phyloP scores from a whole-genome alignment of 257 asterid genomes.

The Anisodus tanguticus region DNA sequence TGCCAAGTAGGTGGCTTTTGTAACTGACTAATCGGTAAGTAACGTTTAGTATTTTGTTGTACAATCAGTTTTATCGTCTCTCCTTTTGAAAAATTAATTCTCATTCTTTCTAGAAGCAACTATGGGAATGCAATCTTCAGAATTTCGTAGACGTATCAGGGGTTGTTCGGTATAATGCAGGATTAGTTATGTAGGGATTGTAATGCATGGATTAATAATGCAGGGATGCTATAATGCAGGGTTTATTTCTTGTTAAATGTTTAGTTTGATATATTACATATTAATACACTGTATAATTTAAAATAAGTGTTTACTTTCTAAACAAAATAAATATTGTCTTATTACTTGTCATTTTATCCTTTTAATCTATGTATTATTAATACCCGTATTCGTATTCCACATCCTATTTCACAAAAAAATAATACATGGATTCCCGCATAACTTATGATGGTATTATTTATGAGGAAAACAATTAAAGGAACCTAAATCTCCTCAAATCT shows the following conservation, averaged over 20 bases:
- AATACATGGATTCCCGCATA: background rate
- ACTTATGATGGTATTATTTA: background rate
- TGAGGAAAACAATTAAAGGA: background rate
- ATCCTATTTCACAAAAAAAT: background rate
- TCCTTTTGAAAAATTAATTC: background rate
- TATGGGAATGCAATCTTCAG: constrained; percentile 12
- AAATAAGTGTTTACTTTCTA: no score
- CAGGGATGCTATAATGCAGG: background rate
- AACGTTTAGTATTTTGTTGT: background rate
- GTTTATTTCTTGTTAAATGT: background rate
- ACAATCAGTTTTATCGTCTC: background rate
- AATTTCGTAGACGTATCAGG: background rate
- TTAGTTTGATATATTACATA: background rate
- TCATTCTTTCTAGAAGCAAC: background rate
- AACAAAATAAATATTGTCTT: no score
- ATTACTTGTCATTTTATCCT: no score
- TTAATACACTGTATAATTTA: background rate
- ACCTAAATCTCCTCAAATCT: background rate
- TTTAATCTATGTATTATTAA: no score
- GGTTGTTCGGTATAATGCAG: background rate
- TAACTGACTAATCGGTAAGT: background rate
- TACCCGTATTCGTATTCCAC: no score
- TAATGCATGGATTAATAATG: no score
- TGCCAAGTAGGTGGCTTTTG: constrained; percentile 1
- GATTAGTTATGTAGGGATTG: no score